Conservation (phyloP, 73 alveolate genomes). For the Tetrahymena malaccensis region DNA sequence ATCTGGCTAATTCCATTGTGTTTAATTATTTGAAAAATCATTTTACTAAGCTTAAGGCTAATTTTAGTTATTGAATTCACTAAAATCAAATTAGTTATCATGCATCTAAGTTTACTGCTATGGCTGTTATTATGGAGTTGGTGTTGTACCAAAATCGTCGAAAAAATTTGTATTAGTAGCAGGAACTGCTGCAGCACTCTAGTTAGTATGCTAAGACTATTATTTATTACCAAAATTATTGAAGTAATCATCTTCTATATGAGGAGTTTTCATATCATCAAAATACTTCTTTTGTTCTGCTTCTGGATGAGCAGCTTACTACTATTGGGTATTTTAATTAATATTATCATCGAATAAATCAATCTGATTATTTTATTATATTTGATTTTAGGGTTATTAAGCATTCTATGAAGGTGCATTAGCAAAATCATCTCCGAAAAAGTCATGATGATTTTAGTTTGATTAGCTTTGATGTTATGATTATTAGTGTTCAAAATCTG, state of each 20-base stretch:
- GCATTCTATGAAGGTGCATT: not conserved
- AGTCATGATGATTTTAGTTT: not conserved
- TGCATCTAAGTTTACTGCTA: not conserved
- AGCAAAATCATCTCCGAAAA: not conserved
- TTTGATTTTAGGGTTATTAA: not conserved
- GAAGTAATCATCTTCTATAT: not conserved
- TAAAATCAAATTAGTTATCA: not conserved
- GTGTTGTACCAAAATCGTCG: not conserved
- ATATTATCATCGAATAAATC: not conserved
- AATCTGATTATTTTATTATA: not conserved
- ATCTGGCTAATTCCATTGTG: not conserved
- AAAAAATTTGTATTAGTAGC: not conserved
- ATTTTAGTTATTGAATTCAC: not conserved
- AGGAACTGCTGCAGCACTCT: not conserved
- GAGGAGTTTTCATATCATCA: not conserved
- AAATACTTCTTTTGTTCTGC: not conserved
- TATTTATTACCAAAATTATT: not conserved
- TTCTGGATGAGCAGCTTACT: not conserved
- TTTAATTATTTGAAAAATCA: not conserved
- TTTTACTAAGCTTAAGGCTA: not conserved
- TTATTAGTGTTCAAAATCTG: not conserved
- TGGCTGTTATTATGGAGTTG: not conserved
- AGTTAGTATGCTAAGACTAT: not conserved
- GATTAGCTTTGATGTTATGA: not conserved
- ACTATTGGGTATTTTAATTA: not conserved